Conservation (phyloP, 371 early-diverging fungal genomes). For the Mucor indicus region DNA sequence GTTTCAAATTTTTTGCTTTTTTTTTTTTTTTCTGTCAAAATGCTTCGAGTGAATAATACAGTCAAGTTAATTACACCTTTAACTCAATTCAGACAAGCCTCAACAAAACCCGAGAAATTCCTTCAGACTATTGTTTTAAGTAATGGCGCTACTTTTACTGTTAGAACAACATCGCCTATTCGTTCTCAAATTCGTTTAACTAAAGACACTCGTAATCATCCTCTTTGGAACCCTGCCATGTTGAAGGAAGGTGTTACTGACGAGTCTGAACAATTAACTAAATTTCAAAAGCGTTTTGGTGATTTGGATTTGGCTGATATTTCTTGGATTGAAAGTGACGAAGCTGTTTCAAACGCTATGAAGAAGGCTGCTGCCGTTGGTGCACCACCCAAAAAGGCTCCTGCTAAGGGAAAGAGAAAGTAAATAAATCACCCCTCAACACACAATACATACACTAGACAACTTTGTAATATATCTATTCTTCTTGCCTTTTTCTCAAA, state of each 20-base stretch:
- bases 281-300: constrained; percentile 75
- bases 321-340: constrained; percentile 47
- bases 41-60: too few species aligned
- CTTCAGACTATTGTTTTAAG: constrained; percentile 83
- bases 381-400: constrained; percentile 24
- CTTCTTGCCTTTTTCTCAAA: too few species aligned
- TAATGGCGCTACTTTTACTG: constrained; percentile 83
- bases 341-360: constrained; percentile 41
- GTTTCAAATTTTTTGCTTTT: too few species aligned
- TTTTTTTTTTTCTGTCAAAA: too few species aligned
- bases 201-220: constrained; percentile 90
- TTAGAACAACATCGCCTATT: constrained; percentile 82
- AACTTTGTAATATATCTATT: too few species aligned
- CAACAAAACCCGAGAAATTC: constrained; percentile 67
- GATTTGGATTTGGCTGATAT: constrained; percentile 59
- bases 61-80: constrained; percentile 13
- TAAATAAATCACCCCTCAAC: constrained; percentile 8
- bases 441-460: too few species aligned
- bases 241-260: constrained; percentile 54
- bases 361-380: constrained; percentile 44
- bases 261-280: constrained; percentile 71
- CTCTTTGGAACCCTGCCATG: constrained; percentile 87
- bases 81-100: constrained; percentile 1
- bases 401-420: constrained; percentile 40
- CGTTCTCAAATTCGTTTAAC: constrained; percentile 78